Evolutionary conservation across 1,284 basidiomycete genomes (phyloP).

Genomic region (Cutaneotrichosporon arboriforme): DNA sequence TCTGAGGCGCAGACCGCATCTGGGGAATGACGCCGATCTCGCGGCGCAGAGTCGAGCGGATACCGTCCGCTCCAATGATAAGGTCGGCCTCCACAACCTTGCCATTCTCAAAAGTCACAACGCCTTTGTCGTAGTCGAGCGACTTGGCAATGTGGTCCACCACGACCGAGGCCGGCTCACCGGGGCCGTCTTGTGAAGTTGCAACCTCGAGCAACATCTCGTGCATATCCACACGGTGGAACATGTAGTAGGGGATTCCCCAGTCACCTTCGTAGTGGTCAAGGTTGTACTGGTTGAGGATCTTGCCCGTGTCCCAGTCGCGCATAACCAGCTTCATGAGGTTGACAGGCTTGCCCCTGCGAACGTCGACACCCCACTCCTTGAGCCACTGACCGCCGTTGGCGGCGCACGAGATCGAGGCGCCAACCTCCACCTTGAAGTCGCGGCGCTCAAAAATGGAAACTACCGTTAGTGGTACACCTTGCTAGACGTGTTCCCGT

Average conservation of each 20-base stretch:
- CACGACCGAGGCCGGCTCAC: slow-evolving; percentile 29
- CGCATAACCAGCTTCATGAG: slow-evolving; percentile 37
- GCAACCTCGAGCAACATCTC: slow-evolving; percentile 38
- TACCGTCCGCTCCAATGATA: slow-evolving; percentile 46
- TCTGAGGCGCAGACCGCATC: slow-evolving; percentile 41
- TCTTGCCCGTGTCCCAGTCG: slow-evolving; percentile 37
- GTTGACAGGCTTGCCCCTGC: slow-evolving; percentile 28
- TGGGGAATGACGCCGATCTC: slow-evolving; percentile 33
- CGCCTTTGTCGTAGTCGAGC: slow-evolving; percentile 35
- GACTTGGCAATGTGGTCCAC: slow-evolving; percentile 38
- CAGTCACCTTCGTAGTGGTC: slow-evolving; percentile 35
- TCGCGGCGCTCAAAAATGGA: slow-evolving; percentile 37
- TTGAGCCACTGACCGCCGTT: slow-evolving; percentile 35
- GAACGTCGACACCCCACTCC: slow-evolving; percentile 36
- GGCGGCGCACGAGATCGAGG: slow-evolving; percentile 38
- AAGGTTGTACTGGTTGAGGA: slow-evolving; percentile 34
- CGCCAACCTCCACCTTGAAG: slow-evolving; percentile 39
- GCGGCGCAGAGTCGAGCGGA: slow-evolving; percentile 33
- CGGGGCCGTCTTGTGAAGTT: slow-evolving; percentile 30
- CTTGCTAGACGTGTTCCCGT: background rate
- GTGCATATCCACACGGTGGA: slow-evolving; percentile 47
- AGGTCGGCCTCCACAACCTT: slow-evolving; percentile 36
- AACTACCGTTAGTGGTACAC: slow-evolving; percentile 6
- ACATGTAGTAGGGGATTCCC: slow-evolving; percentile 38
- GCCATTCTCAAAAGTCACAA: slow-evolving; percentile 43